Evolutionary conservation across 1,284 basidiomycete species (phyloP).

Genomic region (Ustilago vetiveriae): DNA sequence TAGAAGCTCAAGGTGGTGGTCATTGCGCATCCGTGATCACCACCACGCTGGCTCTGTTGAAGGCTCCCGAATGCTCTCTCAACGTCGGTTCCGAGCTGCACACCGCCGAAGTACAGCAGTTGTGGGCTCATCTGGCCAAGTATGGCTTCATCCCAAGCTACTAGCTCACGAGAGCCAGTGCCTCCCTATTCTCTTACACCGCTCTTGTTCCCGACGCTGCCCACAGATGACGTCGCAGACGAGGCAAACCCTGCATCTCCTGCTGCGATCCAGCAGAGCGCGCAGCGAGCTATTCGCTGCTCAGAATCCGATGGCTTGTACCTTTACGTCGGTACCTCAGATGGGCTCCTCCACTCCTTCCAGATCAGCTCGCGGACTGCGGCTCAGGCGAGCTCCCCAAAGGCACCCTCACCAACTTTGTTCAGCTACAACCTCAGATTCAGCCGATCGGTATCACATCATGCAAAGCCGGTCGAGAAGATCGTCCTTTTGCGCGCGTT

Average conservation of each 20-base stretch:
- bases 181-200: slow-evolving; percentile 44
- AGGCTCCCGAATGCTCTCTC: background rate
- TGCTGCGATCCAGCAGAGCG: slow-evolving; percentile 38
- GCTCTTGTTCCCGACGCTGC: slow-evolving; percentile 50
- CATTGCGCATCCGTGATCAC: slow-evolving; percentile 1
- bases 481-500: slow-evolving; percentile 37
- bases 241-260: slow-evolving; percentile 37
- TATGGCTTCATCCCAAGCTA: slow-evolving; percentile 12
- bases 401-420: background rate
- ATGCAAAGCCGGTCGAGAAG: slow-evolving; percentile 44
- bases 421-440: slow-evolving; percentile 8
- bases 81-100: background rate
- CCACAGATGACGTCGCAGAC: slow-evolving; percentile 8
- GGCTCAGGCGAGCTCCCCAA: background rate
- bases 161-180: slow-evolving; percentile 25
- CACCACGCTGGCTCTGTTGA: too few species aligned
- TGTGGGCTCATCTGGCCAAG: background rate
- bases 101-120: background rate
- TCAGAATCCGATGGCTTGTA: slow-evolving; percentile 34
- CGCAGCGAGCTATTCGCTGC: slow-evolving; percentile 41
- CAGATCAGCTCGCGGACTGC: slow-evolving; percentile 16
- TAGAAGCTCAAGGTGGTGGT: slow-evolving; percentile 7
- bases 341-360: slow-evolving; percentile 50
- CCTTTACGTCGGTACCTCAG: slow-evolving; percentile 55
- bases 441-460: slow-evolving; percentile 28